Evolutionary conservation across 108 stramenopile species (phyloP), one percentile per base, ranked within the genome.

Genomic region (Phaeodactylum tricornutum): DNA sequence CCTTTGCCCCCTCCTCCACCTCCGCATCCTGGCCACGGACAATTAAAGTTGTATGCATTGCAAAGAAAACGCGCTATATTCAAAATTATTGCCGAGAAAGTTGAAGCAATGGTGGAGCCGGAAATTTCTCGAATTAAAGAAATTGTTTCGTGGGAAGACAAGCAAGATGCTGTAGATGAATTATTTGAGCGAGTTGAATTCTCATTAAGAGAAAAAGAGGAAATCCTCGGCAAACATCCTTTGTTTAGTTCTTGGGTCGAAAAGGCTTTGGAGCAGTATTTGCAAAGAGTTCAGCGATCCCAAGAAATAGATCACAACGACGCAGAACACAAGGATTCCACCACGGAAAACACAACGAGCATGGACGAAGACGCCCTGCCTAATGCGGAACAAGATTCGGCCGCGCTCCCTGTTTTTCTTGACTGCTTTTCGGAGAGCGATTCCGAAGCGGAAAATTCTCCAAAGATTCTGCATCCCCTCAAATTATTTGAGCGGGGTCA

Each of bases 121-220:
- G 26, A 66, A 59, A 30, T 84, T 4, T 44, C 33, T 15, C 44
- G 40, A 4, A 74, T 84, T 0, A 29, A 67, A n/a, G 42, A 56
- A n/a, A 48, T 70, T 19, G 24, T 26, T 14, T 35, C 41, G 4
- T 74, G 77, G 73, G 55, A 76, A 16, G 72, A 71, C 7, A 78
- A 74, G 38, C 81, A 84, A 49, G 72, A 74, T 41, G 66, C 69
- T 4, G 77, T 88, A 12, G 87, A 88, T 57, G 75, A 50, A 40
- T 48, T 88, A 28, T 88, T 81, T 65, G 87, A 88, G 44, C 34
- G 46, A 22, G 50, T 84, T 20, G 76, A 79, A 43, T 69, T 67
- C 0, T 47, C 67, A 33, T 61, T 84, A 4, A 53, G 59, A 40
- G 61, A 62, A 11, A 38, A 50, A 17, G 74, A 81, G 19, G 62